Conservation (phyloP, 2,329 filamentous ascomycete species). For the Alternaria sp. region DNA sequence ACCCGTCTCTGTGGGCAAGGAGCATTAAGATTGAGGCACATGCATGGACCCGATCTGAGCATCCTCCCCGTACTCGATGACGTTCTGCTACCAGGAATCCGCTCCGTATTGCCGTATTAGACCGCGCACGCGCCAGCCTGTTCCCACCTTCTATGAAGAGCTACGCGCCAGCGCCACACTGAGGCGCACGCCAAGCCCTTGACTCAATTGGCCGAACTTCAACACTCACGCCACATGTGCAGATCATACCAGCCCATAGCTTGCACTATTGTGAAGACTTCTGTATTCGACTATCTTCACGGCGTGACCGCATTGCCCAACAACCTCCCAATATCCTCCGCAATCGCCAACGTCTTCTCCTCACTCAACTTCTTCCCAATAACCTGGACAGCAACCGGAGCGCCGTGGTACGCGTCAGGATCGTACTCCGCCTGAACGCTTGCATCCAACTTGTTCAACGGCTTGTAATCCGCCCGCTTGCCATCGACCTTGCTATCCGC, state of each 20-base stretch:
- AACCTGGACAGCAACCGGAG: constrained; percentile 16
- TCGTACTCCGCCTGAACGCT: constrained; percentile 10
- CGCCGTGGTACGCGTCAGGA: constrained; percentile 10
- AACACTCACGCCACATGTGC: background rate
- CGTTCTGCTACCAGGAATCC: constrained; percentile 8
- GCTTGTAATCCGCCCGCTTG: constrained; percentile 14
- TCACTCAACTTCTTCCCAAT: constrained; percentile 9
- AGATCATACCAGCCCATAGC: background rate
- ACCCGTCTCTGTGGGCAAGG: constrained; percentile 7
- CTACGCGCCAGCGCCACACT: constrained; percentile 2
- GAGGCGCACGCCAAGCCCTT: background rate
- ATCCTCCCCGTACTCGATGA: constrained; percentile 13
- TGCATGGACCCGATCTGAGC: constrained; percentile 12
- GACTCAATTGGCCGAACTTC: background rate
- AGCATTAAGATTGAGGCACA: constrained; percentile 6
- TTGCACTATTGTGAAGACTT: background rate
- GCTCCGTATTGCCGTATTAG: constrained; percentile 1
- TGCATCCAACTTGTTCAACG: constrained; percentile 23
- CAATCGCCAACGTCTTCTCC: constrained; percentile 15
- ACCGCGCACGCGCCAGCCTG: background rate
- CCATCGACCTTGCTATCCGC: constrained; percentile 22
- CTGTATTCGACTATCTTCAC: background rate
- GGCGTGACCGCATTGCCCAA: constrained; percentile 1
- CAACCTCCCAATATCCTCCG: constrained; percentile 6
- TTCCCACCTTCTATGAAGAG: background rate